A percentile compares a stretch with the other conserved stretches of the same genome.
phyloP scores from a whole-genome alignment of 179 eudicot species.

The Silene coronaria region DNA sequence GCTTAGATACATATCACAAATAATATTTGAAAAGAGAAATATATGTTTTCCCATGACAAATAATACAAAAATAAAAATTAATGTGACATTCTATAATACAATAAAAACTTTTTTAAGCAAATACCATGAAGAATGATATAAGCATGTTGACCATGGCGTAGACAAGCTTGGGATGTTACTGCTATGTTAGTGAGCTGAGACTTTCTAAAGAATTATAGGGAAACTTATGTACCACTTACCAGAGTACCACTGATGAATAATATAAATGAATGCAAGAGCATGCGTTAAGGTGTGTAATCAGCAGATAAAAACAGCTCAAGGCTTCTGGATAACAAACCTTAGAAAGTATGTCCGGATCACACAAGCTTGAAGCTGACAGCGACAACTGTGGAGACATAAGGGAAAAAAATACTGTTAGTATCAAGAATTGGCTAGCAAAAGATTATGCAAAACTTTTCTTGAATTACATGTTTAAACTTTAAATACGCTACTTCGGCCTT shows the following conservation, averaged over 20 bases:
- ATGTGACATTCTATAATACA: no score
- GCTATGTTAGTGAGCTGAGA: no score
- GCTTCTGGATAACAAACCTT: conserved; percentile 52
- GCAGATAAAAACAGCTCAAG: conserved; percentile 9
- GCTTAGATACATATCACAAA: no score
- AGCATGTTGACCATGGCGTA: neutral
- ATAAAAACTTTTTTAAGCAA: neutral
- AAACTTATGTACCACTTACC: neutral
- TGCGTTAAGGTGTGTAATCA: neutral
- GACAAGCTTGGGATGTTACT: neutral
- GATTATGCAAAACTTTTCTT: neutral
- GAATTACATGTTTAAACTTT: neutral
- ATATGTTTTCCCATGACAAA: no score
- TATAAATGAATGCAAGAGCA: neutral
- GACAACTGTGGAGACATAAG: conserved; percentile 56
- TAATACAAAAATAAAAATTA: no score
- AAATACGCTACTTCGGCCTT: neutral
- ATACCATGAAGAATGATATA: neutral
- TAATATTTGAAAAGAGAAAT: no score
- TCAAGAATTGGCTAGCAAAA: conserved; percentile 3
- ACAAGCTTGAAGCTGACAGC: conserved; percentile 73
- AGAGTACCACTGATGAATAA: neutral
- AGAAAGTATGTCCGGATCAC: conserved; percentile 80
- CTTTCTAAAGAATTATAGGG: neutral
- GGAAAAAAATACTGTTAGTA: conserved; percentile 18